Evolutionary conservation across 441 rosid species (phyloP), one percentile per base, ranked within the genome.

Genomic region (Dalechampia spathulata): DNA sequence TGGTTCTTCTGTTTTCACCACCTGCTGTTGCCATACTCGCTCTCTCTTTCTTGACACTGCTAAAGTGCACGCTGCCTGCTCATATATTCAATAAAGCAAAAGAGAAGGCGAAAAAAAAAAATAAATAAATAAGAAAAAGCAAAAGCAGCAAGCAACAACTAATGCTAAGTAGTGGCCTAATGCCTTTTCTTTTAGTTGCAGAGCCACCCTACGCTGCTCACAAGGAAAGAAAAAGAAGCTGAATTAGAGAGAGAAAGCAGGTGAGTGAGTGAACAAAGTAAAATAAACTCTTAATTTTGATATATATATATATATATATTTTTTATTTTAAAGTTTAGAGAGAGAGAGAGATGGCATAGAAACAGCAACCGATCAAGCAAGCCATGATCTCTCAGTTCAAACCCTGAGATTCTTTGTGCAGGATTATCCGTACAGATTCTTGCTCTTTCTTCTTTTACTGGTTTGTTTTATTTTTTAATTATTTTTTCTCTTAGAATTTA

Each of bases 91-190:
- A n/a, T n/a, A n/a, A n/a, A n/a, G n/a, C n/a, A n/a, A 30, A 30
- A 30, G 4, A 30, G 8, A 30, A 30, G 8, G 8, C 4, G 8
- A 30, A 30, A 30, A 30, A 30, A 30, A 30, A 30, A 30, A 30
- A 30, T 30, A 3, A 30, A 30, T 30, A 3, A 30, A 30, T 3
- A 8, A 30, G 8, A 8, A 30, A 30, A 30, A 30, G 34, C 34
- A 67, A 76, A 75, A 69, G 78, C 72, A 75, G 73, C 76, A 60
- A 71, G 27, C 55, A 53, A 37, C 55, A 32, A 77, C 22, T 50
- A 63, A 41, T 48, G n/a, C n/a, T n/a, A n/a, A n/a, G n/a, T n/a
- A n/a, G n/a, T n/a, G n/a, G n/a, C n/a, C n/a, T n/a, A n/a, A n/a
- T 30, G 4, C 5, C 34, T 30, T 30, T 48, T 65, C 52, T 38